These are phyloP conservation scores for Euphorbia celastroides DNA, from an alignment of 441 rosid genomes.

Conservation along the genomic window DNA sequence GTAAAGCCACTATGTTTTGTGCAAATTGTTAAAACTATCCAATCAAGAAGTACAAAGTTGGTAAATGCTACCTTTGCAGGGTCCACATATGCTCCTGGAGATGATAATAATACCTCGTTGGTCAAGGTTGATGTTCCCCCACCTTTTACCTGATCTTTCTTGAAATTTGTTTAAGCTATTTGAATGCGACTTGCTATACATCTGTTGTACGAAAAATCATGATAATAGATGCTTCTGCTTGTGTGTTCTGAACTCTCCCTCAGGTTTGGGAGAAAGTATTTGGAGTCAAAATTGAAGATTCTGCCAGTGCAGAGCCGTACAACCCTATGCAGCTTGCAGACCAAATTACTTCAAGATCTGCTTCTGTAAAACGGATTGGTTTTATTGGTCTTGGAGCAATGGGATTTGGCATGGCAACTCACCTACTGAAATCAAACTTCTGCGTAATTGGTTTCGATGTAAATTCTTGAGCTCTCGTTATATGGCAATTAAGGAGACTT, in stretches of 20 bases:
- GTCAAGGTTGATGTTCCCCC: constrained; percentile 51
- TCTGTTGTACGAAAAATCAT: constrained; percentile 9
- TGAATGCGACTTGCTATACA: constrained; percentile 12
- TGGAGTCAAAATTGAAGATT: constrained; percentile 57
- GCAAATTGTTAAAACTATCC: constrained; percentile 14
- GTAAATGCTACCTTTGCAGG: constrained; percentile 41
- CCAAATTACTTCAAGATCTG: constrained; percentile 49
- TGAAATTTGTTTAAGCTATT: constrained; percentile 15
- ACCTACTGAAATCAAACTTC: constrained; percentile 65
- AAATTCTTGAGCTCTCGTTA: constrained; percentile 28
- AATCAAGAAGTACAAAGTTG: constrained; percentile 20
- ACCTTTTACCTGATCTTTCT: constrained; percentile 8
- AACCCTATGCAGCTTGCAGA: constrained; percentile 62
- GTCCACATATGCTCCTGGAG: constrained; percentile 44
- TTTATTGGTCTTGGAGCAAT: constrained; percentile 98
- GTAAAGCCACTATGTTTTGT: constrained; percentile 32
- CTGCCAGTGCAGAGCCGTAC: constrained; percentile 65
- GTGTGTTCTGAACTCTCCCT: constrained; percentile 16
- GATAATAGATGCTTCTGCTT: constrained; percentile 12
- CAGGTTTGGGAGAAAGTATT: constrained; percentile 74
- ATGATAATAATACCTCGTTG: constrained; percentile 39
- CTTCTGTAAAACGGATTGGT: constrained; percentile 58
- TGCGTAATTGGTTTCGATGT: constrained; percentile 77
- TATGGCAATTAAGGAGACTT: constrained; percentile 5
- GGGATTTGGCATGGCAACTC: constrained; percentile 98